A percentile compares a stretch with the other conserved stretches of the same genome.
Conservation (phyloP, 139 green algal species). For the Picochlorum sp. region DNA sequence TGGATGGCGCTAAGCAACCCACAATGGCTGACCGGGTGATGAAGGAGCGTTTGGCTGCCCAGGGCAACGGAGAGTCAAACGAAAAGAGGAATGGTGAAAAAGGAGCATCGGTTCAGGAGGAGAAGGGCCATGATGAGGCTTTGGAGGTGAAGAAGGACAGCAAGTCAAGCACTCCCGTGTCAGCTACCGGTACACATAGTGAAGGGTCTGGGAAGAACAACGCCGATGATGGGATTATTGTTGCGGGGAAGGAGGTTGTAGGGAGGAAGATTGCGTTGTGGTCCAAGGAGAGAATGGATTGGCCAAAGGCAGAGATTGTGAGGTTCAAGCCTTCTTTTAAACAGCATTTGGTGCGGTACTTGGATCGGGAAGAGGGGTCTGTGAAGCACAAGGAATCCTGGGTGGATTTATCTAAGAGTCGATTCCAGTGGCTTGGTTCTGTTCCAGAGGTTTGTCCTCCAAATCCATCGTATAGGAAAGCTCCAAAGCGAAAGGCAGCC, state of each 20-base stretch:
- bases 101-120: too few species aligned
- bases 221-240: background rate
- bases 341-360: conserved; percentile 36
- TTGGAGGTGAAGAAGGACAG: background rate
- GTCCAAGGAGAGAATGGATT: conserved; percentile 16
- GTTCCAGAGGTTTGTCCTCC: conserved; percentile 9
- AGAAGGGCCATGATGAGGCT: background rate
- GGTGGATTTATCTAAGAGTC: conserved; percentile 29
- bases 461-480: conserved; percentile 36
- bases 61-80: too few species aligned
- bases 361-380: conserved; percentile 3
- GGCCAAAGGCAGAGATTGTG: conserved; percentile 24
- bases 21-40: too few species aligned
- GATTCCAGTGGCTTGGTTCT: conserved; percentile 41
- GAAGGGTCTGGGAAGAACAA: background rate
- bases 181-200: too few species aligned
- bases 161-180: background rate
- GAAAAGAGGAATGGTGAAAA: too few species aligned
- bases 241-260: conserved; percentile 33
- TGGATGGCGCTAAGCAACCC: too few species aligned
- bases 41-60: too few species aligned
- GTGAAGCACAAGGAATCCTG: conserved; percentile 31
- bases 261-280: conserved; percentile 33
- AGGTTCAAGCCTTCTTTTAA: conserved; percentile 7
- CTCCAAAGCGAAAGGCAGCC: conserved; percentile 15